Conservation (phyloP, 306 rosid genomes). For the Pachyrhizus erosus region DNA sequence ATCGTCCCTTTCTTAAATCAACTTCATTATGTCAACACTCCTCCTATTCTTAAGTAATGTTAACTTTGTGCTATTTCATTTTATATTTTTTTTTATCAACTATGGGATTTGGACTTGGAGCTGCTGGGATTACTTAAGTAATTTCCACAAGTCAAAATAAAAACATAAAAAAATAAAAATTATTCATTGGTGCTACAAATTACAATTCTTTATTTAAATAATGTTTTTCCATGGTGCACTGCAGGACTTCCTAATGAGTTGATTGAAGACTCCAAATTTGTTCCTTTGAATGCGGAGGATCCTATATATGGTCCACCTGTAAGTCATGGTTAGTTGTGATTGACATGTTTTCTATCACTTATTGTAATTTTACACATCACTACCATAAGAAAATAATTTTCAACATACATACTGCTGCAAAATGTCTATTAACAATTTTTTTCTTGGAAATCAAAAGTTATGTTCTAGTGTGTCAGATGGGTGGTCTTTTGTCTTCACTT, state of each 20-base stretch:
- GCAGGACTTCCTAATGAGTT: constrained; percentile 72
- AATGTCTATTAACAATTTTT: too few relatives aligned
- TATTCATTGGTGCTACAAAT: neutral
- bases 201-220: neutral
- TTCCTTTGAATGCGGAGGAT: constrained; percentile 81
- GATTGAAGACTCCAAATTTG: constrained; percentile 85
- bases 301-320: constrained; percentile 91
- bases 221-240: constrained; percentile 26
- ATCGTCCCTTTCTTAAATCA: neutral
- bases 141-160: neutral
- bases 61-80: neutral
- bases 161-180: neutral
- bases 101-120: constrained; percentile 2
- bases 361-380: neutral
- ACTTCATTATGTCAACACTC: neutral
- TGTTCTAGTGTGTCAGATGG: too few relatives aligned
- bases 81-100: neutral
- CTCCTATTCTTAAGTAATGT: neutral
- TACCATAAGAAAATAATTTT: too few relatives aligned
- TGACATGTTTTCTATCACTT: constrained; percentile 14
- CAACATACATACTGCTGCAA: too few relatives aligned
- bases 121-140: neutral
- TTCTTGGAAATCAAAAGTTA: too few relatives aligned
- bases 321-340: constrained; percentile 90
- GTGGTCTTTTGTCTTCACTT: neutral